These are phyloP conservation scores for Boletus rubescentipes DNA, from an alignment of 768 basidiomycete species.

Conservation along the genomic window DNA sequence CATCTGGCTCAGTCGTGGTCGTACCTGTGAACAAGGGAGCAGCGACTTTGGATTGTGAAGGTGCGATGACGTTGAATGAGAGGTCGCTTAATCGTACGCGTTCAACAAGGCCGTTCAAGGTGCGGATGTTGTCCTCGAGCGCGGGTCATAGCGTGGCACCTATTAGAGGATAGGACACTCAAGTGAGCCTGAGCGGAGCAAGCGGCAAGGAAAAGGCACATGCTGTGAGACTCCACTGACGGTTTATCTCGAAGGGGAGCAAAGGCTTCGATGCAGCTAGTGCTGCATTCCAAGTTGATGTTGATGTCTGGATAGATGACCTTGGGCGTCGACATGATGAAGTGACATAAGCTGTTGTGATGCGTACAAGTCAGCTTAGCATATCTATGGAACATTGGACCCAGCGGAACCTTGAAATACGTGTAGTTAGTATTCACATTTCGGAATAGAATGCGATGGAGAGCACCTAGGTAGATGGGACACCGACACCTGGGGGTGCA, in stretches of 20 bases:
- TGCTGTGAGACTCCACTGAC: conserved; percentile 24
- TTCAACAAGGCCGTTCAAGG: conserved; percentile 60
- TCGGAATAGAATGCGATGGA: no score
- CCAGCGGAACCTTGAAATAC: neutral
- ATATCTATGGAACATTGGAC: neutral
- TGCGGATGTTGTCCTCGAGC: conserved; percentile 82
- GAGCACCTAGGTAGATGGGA: no score
- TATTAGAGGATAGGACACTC: conserved; percentile 25
- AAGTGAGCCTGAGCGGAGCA: neutral
- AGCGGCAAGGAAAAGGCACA: conserved; percentile 74
- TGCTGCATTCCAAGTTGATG: conserved; percentile 68
- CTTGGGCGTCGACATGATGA: conserved; percentile 56
- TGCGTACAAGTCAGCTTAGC: conserved; percentile 42
- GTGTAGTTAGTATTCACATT: neutral
- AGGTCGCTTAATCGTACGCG: conserved; percentile 55
- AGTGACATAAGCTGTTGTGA: conserved; percentile 75
- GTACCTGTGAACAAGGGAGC: conserved; percentile 45
- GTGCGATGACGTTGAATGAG: conserved; percentile 56
- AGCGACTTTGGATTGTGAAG: conserved; percentile 38
- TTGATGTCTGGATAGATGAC: conserved; percentile 99
- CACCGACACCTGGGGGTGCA: no score
- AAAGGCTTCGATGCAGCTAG: conserved; percentile 82
- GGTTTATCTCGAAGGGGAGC: conserved; percentile 46
- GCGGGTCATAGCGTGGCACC: conserved; percentile 92
- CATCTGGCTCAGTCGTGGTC: conserved; percentile 45